A percentile compares a stretch with the other conserved stretches of the same genome.
Conservation (phyloP, 2,329 filamentous ascomycete species). For the Aspergillus uvarum region DNA sequence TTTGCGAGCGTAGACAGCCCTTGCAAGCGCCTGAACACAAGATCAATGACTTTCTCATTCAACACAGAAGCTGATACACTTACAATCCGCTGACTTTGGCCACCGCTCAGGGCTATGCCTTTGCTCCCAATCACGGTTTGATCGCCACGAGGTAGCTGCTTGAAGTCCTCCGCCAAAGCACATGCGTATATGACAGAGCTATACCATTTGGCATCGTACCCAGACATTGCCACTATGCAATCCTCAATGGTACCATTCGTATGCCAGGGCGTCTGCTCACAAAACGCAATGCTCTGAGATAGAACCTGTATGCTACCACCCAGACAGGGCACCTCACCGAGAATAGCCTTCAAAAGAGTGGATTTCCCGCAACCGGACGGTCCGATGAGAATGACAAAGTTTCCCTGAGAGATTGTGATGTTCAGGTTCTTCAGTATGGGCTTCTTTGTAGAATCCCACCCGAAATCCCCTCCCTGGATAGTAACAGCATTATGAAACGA, state of each 20-base stretch:
- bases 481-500: slow-evolving; percentile 33
- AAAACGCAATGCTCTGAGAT: slow-evolving; percentile 39
- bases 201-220: slow-evolving; percentile 41
- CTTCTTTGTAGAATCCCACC: slow-evolving; percentile 47
- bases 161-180: slow-evolving; percentile 41
- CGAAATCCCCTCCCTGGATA: slow-evolving; percentile 49
- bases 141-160: slow-evolving; percentile 42
- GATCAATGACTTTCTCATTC: background rate
- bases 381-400: slow-evolving; percentile 51
- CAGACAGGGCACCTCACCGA: slow-evolving; percentile 43
- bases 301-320: slow-evolving; percentile 36
- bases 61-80: slow-evolving; percentile 12
- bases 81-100: slow-evolving; percentile 54
- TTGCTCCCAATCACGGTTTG: slow-evolving; percentile 52
- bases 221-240: slow-evolving; percentile 40
- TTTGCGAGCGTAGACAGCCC: slow-evolving; percentile 52
- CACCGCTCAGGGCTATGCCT: slow-evolving; percentile 53
- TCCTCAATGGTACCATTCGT: slow-evolving; percentile 44
- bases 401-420: slow-evolving; percentile 42
- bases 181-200: slow-evolving; percentile 37
- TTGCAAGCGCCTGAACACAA: slow-evolving; percentile 45
- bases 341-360: slow-evolving; percentile 48
- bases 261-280: slow-evolving; percentile 44
- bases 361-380: slow-evolving; percentile 56
- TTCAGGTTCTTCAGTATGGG: slow-evolving; percentile 45